Evolutionary conservation across 495 filamentous ascomycete species (phyloP).

Genomic region (Aspergillus carlsbadensis): DNA sequence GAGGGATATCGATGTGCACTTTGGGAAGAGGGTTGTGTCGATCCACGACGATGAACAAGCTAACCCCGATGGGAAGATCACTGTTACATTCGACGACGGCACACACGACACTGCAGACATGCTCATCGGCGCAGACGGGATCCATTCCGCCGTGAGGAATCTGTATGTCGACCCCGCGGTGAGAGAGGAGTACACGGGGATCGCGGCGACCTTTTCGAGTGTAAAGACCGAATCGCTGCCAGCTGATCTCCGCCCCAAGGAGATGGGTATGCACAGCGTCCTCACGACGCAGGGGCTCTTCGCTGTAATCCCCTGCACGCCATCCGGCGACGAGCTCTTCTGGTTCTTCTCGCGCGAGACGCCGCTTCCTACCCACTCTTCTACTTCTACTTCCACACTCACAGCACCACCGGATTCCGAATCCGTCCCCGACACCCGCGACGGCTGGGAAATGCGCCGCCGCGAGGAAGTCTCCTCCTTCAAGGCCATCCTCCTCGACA

Average conservation of each 20-base stretch:
- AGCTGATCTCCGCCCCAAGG: not conserved
- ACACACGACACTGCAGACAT: conserved; percentile 15
- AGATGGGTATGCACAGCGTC: conserved; percentile 38
- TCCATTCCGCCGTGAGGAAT: conserved; percentile 42
- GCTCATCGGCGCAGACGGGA: conserved; percentile 45
- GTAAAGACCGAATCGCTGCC: conserved; percentile 27
- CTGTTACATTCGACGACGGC: conserved; percentile 16
- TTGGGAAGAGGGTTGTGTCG: too few relatives aligned
- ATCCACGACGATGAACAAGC: too few relatives aligned
- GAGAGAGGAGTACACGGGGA: conserved; percentile 31
- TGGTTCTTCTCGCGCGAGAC: conserved; percentile 30
- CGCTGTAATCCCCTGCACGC: conserved; percentile 37
- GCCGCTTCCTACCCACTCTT: conserved; percentile 14
- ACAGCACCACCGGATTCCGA: too few relatives aligned
- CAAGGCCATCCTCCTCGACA: conserved; percentile 27
- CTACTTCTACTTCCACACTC: too few relatives aligned
- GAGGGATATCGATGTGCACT: too few relatives aligned
- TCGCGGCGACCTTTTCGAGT: conserved; percentile 44
- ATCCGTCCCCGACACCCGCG: conserved; percentile 25
- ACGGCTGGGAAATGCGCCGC: conserved; percentile 44
- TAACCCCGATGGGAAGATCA: not conserved
- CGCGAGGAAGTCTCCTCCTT: conserved; percentile 37
- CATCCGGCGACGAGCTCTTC: conserved; percentile 25
- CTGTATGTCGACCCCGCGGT: conserved; percentile 27
- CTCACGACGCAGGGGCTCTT: conserved; percentile 50